Evolutionary conservation across 305 asterid species (phyloP).

Genomic region (Fraxinus velutina): DNA sequence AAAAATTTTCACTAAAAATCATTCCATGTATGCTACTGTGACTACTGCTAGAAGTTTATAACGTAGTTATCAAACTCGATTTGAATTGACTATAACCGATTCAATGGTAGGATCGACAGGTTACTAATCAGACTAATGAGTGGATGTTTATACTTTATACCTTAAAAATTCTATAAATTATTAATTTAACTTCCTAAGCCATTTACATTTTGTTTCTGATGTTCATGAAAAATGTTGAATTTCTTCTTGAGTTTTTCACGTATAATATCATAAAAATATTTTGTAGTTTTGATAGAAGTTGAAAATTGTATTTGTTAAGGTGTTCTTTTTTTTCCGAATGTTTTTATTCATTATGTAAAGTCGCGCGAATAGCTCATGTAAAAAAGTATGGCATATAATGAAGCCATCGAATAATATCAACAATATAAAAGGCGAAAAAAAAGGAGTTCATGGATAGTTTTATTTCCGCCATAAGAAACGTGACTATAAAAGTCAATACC

Average conservation of each 20-base stretch:
- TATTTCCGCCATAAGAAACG: neutral
- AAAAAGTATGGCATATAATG: neutral
- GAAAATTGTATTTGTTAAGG: neutral
- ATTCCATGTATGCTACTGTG: neutral
- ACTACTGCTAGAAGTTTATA: neutral
- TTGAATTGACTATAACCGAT: neutral
- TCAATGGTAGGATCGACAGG: neutral
- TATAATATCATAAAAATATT: too few relatives aligned
- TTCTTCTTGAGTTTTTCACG: neutral
- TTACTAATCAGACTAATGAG: neutral
- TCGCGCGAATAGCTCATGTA: neutral
- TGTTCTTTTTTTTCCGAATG: too few relatives aligned
- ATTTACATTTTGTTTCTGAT: too few relatives aligned
- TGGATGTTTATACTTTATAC: neutral
- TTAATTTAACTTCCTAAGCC: too few relatives aligned
- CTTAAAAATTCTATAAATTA: neutral
- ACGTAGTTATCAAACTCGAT: neutral
- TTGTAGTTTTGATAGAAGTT: neutral
- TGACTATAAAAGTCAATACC: neutral
- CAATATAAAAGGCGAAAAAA: too few relatives aligned
- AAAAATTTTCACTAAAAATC: neutral
- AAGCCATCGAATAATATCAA: neutral
- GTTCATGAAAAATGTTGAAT: too few relatives aligned
- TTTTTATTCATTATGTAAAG: neutral
- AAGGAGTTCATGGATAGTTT: neutral